A percentile compares a stretch with the other conserved stretches of the same genome.
Evolutionary conservation across 2,329 filamentous ascomycete genomes (phyloP).

Genomic region (Fulvia fulva): DNA sequence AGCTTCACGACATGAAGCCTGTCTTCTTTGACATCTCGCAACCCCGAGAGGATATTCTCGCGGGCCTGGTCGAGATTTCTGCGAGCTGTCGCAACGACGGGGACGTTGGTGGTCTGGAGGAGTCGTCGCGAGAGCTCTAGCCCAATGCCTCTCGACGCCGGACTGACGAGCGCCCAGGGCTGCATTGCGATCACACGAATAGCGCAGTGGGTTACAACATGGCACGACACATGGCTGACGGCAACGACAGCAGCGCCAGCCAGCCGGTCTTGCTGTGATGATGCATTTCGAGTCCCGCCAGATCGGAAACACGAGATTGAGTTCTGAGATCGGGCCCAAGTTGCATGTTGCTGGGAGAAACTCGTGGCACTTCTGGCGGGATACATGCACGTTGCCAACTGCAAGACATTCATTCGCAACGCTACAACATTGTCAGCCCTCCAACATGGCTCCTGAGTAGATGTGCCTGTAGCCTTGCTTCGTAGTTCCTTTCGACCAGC

Average conservation of each 20-base stretch:
- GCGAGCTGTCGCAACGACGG: conserved; percentile 59
- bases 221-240: conserved; percentile 1
- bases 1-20: conserved; percentile 51
- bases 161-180: conserved; percentile 52
- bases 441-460: no score
- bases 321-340: not conserved
- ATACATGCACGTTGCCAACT: no score
- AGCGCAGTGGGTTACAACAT: not conserved
- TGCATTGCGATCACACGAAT: conserved; percentile 33
- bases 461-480: no score
- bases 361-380: not conserved
- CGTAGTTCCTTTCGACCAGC: no score
- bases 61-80: conserved; percentile 49
- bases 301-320: conserved; percentile 5
- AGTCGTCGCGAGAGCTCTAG: conserved; percentile 58
- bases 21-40: conserved; percentile 44
- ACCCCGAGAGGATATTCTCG: conserved; percentile 48
- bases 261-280: not conserved
- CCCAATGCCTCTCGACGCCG: conserved; percentile 61
- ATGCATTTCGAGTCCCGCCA: not conserved
- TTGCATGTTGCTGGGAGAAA: not conserved
- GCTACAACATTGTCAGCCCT: no score
- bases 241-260: not conserved
- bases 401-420: no score
- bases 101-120: conserved; percentile 53